Evolutionary conservation across 768 basidiomycete species (phyloP).

Genomic region (Mycena amicta): DNA sequence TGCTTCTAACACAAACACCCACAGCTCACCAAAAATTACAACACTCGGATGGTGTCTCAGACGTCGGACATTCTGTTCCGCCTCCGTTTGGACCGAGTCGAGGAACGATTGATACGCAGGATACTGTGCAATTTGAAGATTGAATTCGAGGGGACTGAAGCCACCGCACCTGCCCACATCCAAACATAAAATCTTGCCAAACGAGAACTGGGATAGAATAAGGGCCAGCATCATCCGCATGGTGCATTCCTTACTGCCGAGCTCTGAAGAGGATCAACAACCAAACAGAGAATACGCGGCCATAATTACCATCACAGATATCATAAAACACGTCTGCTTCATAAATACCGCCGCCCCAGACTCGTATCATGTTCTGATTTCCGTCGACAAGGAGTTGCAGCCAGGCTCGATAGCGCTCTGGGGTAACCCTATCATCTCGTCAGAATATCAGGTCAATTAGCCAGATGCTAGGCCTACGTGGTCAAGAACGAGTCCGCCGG

Average conservation of each 20-base stretch:
- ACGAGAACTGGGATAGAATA: conserved; percentile 63
- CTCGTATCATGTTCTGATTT: conserved; percentile 89
- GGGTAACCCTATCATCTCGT: conserved; percentile 41
- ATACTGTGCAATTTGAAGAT: conserved; percentile 66
- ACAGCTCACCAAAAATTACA: conserved; percentile 82
- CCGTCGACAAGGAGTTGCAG: conserved; percentile 83
- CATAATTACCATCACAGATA: conserved; percentile 66
- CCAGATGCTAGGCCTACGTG: conserved; percentile 63
- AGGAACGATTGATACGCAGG: conserved; percentile 85
- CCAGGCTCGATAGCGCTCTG: conserved; percentile 75
- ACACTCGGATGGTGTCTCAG: conserved; percentile 87
- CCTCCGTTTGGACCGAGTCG: conserved; percentile 74
- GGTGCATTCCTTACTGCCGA: conserved; percentile 55
- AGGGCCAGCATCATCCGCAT: background rate
- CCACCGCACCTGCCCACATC: conserved; percentile 87
- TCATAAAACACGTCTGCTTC: conserved; percentile 83
- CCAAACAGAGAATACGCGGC: conserved; percentile 5
- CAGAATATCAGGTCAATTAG: no score
- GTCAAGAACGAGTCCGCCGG: conserved; percentile 92
- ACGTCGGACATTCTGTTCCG: conserved; percentile 80
- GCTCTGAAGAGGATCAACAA: conserved; percentile 42
- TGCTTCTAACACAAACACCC: no score
- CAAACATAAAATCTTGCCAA: conserved; percentile 99
- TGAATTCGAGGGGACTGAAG: no score
- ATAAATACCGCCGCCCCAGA: conserved; percentile 96